Conservation (phyloP, 2,329 filamentous ascomycete genomes). For the Fusarium veterinarium region DNA sequence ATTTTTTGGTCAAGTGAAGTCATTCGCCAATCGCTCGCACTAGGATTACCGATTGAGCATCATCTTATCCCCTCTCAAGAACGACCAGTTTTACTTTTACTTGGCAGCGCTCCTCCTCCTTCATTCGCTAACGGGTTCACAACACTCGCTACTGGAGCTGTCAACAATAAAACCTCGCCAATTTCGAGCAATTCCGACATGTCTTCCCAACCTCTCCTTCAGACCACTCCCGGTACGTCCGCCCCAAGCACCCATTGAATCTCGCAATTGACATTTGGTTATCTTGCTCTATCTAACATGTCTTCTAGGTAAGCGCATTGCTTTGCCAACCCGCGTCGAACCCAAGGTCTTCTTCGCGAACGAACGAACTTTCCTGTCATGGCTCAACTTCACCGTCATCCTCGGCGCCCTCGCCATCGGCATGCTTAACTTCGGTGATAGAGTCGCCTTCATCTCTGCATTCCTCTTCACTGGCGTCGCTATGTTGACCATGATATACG, state of each 20-base stretch:
- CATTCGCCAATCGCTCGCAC: slow-evolving; percentile 12
- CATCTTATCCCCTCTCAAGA: neutral
- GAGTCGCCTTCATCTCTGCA: slow-evolving; percentile 91
- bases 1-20: slow-evolving; percentile 9
- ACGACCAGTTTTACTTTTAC: neutral
- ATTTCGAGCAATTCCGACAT: slow-evolving; percentile 61
- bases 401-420: slow-evolving; percentile 96
- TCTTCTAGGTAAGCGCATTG: slow-evolving; percentile 91
- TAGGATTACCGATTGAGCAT: slow-evolving; percentile 8
- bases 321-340: slow-evolving; percentile 96
- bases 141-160: neutral
- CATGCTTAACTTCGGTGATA: slow-evolving; percentile 97
- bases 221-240: slow-evolving; percentile 84
- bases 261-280: neutral
- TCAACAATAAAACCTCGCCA: slow-evolving; percentile 27
- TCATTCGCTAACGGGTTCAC: neutral
- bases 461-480: slow-evolving; percentile 94
- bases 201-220: slow-evolving; percentile 96
- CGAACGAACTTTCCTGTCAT: slow-evolving; percentile 98
- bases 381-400: slow-evolving; percentile 99
- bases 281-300: slow-evolving; percentile 28
- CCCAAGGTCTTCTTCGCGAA: slow-evolving; percentile 99
- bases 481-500: slow-evolving; percentile 95
- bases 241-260: slow-evolving; percentile 46
- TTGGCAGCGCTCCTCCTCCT: neutral